Percentiles rank a stretch among this genome's conserved stretches.
These are phyloP conservation scores for Populus hybrid DNA, from an alignment of 441 rosid species.

Conservation along the genomic window DNA sequence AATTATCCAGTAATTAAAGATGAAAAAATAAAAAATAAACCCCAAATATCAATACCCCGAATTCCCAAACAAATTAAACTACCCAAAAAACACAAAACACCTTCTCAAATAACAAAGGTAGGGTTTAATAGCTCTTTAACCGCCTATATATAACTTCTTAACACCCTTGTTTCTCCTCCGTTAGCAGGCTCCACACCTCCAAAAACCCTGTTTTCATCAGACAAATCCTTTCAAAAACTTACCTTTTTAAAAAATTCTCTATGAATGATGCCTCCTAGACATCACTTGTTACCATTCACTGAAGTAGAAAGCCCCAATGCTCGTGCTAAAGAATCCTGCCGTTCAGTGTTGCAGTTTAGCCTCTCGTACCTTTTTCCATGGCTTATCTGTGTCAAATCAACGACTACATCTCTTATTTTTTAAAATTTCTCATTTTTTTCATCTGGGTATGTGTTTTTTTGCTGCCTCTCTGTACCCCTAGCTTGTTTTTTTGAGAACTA, in stretches of 20 bases:
- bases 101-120: too few relatives aligned
- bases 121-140: background rate
- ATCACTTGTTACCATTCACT: conserved; percentile 28
- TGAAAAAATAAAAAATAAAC: too few relatives aligned
- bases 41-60: too few relatives aligned
- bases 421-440: too few relatives aligned
- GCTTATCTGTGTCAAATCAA: conserved; percentile 72
- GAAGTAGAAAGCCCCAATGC: conserved; percentile 61
- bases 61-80: too few relatives aligned
- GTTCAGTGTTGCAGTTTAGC: conserved; percentile 81
- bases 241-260: background rate
- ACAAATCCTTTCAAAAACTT: background rate
- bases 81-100: too few relatives aligned
- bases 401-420: conserved; percentile 38
- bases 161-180: background rate
- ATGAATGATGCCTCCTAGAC: conserved; percentile 66
- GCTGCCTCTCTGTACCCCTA: conserved; percentile 53
- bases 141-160: background rate
- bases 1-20: too few relatives aligned
- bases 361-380: conserved; percentile 18
- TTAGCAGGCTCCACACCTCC: background rate
- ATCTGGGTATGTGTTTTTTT: background rate
- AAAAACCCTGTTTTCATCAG: background rate
- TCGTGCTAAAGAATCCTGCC: conserved; percentile 53
- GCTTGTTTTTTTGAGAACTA: conserved; percentile 35